These are phyloP conservation scores for Ambispora gerdemannii DNA, from an alignment of 192 early-diverging fungal species.

Conservation along the genomic window DNA sequence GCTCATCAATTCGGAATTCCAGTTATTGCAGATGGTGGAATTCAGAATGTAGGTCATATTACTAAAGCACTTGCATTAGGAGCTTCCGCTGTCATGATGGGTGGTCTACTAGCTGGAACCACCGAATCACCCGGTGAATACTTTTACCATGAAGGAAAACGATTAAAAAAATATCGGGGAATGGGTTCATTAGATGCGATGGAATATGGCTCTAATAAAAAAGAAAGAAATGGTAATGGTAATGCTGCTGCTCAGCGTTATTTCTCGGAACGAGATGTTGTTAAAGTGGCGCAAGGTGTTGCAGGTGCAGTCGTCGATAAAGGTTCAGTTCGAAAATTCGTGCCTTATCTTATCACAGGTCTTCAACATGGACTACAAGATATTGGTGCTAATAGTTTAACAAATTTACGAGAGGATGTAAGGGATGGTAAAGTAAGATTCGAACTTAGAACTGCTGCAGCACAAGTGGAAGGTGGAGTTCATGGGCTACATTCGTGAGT, in stretches of 20 bases:
- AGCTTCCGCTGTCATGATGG: slow-evolving; percentile 99
- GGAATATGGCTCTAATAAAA: slow-evolving; percentile 67
- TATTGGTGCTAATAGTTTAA: slow-evolving; percentile 77
- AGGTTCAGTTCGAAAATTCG: slow-evolving; percentile 91
- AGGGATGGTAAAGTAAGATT: slow-evolving; percentile 77
- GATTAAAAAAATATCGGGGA: slow-evolving; percentile 97
- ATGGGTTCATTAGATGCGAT: slow-evolving; percentile 99
- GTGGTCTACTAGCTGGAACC: slow-evolving; percentile 91
- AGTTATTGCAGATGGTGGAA: slow-evolving; percentile 96
- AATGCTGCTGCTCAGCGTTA: slow-evolving; percentile 87
- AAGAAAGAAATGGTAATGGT: slow-evolving; percentile 51
- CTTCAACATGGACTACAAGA: slow-evolving; percentile 97
- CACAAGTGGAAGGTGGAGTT: slow-evolving; percentile 95
- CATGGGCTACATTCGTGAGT: slow-evolving; percentile 78
- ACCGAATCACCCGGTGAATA: slow-evolving; percentile 96
- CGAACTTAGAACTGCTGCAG: slow-evolving; percentile 90
- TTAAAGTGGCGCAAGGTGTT: slow-evolving; percentile 99
- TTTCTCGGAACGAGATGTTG: slow-evolving; percentile 92
- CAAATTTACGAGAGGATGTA: slow-evolving; percentile 67
- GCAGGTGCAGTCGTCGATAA: slow-evolving; percentile 96
- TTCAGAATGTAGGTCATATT: slow-evolving; percentile 95
- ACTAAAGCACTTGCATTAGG: slow-evolving; percentile 94
- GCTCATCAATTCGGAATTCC: slow-evolving; percentile 92
- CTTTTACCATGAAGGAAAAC: slow-evolving; percentile 97
- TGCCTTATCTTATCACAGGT: slow-evolving; percentile 88